These are phyloP conservation scores for Capronia coronata DNA, from an alignment of 2,329 filamentous ascomycete genomes.

Conservation along the genomic window DNA sequence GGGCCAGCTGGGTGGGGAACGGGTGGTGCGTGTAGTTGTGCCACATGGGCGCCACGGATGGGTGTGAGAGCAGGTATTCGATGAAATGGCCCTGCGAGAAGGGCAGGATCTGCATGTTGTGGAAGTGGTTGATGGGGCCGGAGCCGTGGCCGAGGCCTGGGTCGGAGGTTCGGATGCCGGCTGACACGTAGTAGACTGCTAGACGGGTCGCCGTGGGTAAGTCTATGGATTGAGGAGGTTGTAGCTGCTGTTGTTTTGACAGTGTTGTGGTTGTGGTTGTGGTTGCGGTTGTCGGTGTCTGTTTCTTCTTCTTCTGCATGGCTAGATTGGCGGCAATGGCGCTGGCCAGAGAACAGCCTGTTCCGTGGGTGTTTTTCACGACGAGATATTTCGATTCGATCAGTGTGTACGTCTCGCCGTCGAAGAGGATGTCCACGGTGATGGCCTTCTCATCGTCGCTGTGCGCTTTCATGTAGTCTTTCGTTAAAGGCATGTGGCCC, in stretches of 20 bases:
- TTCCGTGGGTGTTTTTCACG: constrained; percentile 83
- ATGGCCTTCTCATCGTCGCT: constrained; percentile 54
- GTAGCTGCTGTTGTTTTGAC: constrained; percentile 4
- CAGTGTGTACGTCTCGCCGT: constrained; percentile 51
- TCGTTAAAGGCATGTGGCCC: constrained; percentile 74
- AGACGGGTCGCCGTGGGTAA: constrained; percentile 47
- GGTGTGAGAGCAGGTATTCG: constrained; percentile 70
- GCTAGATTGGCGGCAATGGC: constrained; percentile 60
- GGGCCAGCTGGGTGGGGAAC: constrained; percentile 70
- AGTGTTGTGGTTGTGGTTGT: neutral
- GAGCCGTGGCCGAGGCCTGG: constrained; percentile 49
- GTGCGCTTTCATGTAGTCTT: constrained; percentile 54
- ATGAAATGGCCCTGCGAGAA: constrained; percentile 67
- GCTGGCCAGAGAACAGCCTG: constrained; percentile 85
- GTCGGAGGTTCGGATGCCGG: constrained; percentile 52
- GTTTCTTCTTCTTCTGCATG: neutral
- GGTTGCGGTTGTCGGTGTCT: no score
- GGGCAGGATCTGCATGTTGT: constrained; percentile 54
- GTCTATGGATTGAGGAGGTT: constrained; percentile 2
- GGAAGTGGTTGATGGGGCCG: constrained; percentile 63
- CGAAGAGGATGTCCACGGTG: constrained; percentile 70
- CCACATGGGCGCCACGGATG: constrained; percentile 71
- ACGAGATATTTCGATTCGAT: constrained; percentile 65
- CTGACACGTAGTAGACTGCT: constrained; percentile 56
- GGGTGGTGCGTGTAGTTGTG: constrained; percentile 69